A percentile compares a stretch with the other conserved stretches of the same genome.
These are phyloP conservation scores for Warburgia ugandensis DNA, from an alignment of 164 flowering plant species.

Conservation along the genomic window DNA sequence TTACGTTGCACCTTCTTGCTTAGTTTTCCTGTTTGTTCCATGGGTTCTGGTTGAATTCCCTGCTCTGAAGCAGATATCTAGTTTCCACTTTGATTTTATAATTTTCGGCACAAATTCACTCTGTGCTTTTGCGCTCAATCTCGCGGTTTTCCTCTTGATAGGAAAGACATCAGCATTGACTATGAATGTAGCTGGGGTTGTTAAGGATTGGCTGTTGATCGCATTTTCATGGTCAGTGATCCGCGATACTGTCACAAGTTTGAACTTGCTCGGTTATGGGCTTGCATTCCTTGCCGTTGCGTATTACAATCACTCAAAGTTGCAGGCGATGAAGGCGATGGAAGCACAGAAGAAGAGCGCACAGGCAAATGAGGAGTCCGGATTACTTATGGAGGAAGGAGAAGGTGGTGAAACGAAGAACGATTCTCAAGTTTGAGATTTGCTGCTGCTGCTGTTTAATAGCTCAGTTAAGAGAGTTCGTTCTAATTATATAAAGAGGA, in stretches of 20 bases:
- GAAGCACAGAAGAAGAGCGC: constrained; percentile 24
- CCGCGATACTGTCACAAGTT: constrained; percentile 21
- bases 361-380: constrained; percentile 15
- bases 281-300: constrained; percentile 23
- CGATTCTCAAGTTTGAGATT: background rate
- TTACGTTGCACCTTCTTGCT: constrained; percentile 43
- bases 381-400: constrained; percentile 13
- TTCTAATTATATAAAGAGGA: background rate
- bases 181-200: constrained; percentile 48
- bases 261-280: constrained; percentile 25
- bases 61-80: constrained; percentile 18
- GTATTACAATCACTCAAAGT: constrained; percentile 22
- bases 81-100: constrained; percentile 26
- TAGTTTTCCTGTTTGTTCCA: constrained; percentile 29
- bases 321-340: constrained; percentile 21
- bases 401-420: constrained; percentile 2
- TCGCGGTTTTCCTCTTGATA: constrained; percentile 34
- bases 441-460: background rate
- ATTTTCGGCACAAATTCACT: constrained; percentile 38
- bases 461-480: background rate
- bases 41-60: constrained; percentile 39
- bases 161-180: constrained; percentile 42
- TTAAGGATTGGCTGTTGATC: constrained; percentile 43
- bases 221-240: constrained; percentile 47
- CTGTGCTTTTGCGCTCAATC: constrained; percentile 36